Conservation (phyloP, 805 yeast species). For the Candida loeiensis region DNA sequence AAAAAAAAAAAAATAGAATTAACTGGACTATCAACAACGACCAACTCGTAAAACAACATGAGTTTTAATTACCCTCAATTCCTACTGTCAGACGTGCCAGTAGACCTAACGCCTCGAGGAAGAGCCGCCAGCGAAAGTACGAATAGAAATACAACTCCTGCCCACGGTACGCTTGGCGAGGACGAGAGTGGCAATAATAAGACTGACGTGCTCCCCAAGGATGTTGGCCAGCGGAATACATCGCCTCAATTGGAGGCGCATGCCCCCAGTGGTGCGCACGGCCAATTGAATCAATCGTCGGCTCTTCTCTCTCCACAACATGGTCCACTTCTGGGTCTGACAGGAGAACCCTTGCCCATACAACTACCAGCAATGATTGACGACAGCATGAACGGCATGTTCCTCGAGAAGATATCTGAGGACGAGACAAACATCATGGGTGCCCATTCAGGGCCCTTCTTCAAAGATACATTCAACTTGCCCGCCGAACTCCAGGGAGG, state of each 20-base stretch:
- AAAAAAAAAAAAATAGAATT: constrained; percentile 8
- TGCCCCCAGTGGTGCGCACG: neutral
- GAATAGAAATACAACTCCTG: neutral
- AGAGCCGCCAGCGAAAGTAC: neutral
- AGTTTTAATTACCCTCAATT: constrained; percentile 37
- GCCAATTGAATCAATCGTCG: neutral
- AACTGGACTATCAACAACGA: constrained; percentile 33
- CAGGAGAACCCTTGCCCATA: neutral
- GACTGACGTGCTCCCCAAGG: neutral
- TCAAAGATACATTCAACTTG: constrained; percentile 38
- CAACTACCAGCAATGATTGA: neutral
- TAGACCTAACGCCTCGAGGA: constrained; percentile 4
- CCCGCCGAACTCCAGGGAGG: constrained; percentile 67
- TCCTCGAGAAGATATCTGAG: constrained; percentile 3
- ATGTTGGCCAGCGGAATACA: constrained; percentile 2
- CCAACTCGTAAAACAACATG: constrained; percentile 29
- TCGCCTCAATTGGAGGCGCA: constrained; percentile 2
- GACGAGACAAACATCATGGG: constrained; percentile 4
- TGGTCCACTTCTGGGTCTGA: neutral
- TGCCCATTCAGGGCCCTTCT: constrained; percentile 3
- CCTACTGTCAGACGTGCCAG: constrained; percentile 16
- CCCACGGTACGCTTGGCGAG: neutral
- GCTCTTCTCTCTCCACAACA: neutral
- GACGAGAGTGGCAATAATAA: constrained; percentile 2
- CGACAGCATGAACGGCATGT: constrained; percentile 2